Evolutionary conservation across 768 basidiomycete species (phyloP).

Genomic region (Candolleomyces eurysporus): DNA sequence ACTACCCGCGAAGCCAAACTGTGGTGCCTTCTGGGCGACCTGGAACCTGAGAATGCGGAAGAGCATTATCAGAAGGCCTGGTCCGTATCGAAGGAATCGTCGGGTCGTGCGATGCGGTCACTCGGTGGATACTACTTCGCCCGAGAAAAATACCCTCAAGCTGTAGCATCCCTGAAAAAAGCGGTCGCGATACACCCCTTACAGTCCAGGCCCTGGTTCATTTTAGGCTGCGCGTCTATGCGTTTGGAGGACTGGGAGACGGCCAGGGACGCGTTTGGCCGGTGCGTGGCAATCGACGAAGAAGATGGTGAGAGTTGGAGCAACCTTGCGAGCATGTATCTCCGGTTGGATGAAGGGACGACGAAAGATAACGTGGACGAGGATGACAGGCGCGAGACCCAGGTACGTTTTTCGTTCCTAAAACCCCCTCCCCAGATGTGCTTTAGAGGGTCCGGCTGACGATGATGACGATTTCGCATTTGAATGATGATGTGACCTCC

Average conservation of each 20-base stretch:
- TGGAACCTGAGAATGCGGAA: conserved; percentile 69
- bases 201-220: conserved; percentile 88
- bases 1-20: conserved; percentile 81
- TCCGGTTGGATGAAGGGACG: conserved; percentile 62
- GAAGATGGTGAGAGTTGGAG: conserved; percentile 99
- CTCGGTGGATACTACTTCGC: conserved; percentile 84
- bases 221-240: conserved; percentile 89
- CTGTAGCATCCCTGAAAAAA: conserved; percentile 62
- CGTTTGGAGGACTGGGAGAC: conserved; percentile 81
- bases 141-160: conserved; percentile 56
- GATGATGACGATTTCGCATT: not conserved
- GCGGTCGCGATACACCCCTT: conserved; percentile 91
- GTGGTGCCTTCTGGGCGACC: conserved; percentile 93
- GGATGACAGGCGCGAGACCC: conserved; percentile 23
- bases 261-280: conserved; percentile 77
- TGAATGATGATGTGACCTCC: not conserved
- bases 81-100: conserved; percentile 74
- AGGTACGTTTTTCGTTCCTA: conserved; percentile 1
- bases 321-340: conserved; percentile 92
- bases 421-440: not conserved
- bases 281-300: conserved; percentile 89
- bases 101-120: conserved; percentile 88
- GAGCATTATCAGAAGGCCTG: conserved; percentile 84
- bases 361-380: conserved; percentile 19
- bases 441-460: not conserved